Conservation (phyloP, 177 flowering plant genomes). For the Vitis hybrid region DNA sequence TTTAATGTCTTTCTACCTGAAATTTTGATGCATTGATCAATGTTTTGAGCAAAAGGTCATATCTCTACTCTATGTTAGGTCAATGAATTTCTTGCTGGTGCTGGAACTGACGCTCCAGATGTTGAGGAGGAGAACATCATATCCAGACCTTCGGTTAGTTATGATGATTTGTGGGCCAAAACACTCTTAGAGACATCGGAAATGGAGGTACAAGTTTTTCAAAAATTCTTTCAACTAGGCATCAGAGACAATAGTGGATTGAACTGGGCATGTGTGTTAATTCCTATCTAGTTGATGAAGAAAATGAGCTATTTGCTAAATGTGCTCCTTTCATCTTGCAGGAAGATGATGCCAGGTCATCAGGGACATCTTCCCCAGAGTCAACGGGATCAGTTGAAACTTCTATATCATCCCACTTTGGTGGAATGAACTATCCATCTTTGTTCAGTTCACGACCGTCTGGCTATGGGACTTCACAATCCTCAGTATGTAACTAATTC, state of each 20-base stretch:
- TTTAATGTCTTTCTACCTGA: background rate
- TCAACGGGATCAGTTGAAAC: conserved; percentile 95
- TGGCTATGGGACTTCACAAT: conserved; percentile 55
- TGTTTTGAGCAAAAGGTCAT: background rate
- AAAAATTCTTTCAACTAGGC: background rate
- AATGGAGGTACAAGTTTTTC: conserved; percentile 51
- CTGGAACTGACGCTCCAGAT: conserved; percentile 99
- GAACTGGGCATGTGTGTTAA: no score
- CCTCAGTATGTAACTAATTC: conserved; percentile 37
- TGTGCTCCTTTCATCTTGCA: conserved; percentile 27
- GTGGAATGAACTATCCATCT: conserved; percentile 96
- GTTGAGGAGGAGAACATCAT: conserved; percentile 87
- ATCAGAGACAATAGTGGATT: no score
- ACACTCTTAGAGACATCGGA: conserved; percentile 87
- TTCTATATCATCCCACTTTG: conserved; percentile 98
- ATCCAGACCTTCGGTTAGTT: conserved; percentile 86
- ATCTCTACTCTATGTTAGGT: conserved; percentile 49
- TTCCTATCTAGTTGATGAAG: no score
- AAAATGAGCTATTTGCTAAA: background rate
- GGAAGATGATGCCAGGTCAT: conserved; percentile 96
- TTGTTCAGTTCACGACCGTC: conserved; percentile 88
- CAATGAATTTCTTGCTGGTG: conserved; percentile 96
- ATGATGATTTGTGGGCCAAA: conserved; percentile 99
- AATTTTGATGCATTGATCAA: background rate
- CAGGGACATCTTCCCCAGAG: conserved; percentile 93